Percentiles rank a stretch among this genome's conserved stretches.
These are phyloP conservation scores for Onygena corvina DNA, from an alignment of 2,329 filamentous ascomycete genomes.

Conservation along the genomic window DNA sequence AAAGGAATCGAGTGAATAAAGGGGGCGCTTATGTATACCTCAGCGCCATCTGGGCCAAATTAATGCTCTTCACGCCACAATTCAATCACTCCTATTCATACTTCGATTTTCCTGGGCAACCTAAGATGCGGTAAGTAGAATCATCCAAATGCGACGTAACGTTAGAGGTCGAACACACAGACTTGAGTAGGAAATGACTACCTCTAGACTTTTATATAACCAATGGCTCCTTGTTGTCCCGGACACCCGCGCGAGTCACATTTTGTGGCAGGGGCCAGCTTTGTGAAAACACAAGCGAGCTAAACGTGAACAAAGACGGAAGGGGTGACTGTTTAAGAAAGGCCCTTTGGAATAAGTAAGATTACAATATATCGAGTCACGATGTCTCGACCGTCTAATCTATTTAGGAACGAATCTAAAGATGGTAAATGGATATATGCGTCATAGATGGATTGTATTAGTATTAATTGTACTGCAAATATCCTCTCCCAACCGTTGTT, in stretches of 20 bases:
- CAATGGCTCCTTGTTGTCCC: too few relatives aligned
- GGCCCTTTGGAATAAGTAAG: too few relatives aligned
- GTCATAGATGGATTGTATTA: background rate
- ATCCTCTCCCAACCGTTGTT: background rate
- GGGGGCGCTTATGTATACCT: constrained; percentile 2
- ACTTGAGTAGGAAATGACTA: background rate
- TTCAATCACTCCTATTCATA: constrained; percentile 3
- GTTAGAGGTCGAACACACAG: background rate
- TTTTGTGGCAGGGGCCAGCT: too few relatives aligned
- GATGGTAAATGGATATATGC: background rate
- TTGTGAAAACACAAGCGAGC: too few relatives aligned
- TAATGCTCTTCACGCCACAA: background rate
- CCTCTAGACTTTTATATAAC: too few relatives aligned
- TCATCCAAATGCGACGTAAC: background rate
- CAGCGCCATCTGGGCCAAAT: constrained; percentile 4
- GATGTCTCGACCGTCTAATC: background rate
- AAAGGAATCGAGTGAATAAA: constrained; percentile 3
- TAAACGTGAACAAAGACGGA: too few relatives aligned
- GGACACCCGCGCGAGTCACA: too few relatives aligned
- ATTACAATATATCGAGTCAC: too few relatives aligned
- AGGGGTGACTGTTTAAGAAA: too few relatives aligned
- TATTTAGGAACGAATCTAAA: constrained; percentile 4
- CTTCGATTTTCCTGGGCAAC: background rate
- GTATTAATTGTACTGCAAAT: background rate
- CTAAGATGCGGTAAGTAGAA: background rate